Evolutionary conservation across 305 asterid genomes (phyloP).

Genomic region (Coffea humblotiana): DNA sequence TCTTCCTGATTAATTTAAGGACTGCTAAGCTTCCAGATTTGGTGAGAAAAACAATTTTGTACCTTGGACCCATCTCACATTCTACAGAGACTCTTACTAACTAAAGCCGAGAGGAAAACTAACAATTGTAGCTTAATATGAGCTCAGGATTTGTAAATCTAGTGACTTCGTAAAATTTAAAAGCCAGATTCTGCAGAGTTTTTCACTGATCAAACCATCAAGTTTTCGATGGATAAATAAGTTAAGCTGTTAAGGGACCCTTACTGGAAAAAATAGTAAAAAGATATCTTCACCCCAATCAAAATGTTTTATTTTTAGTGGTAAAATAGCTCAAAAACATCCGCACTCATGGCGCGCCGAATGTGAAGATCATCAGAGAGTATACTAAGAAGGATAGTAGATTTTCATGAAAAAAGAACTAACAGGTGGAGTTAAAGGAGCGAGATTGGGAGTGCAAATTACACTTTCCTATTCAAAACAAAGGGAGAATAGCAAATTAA

Average conservation of each 20-base stretch:
- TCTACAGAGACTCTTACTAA: background rate
- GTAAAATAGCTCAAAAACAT: background rate
- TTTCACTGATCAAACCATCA: background rate
- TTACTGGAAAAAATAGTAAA: too few species aligned
- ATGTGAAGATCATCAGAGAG: background rate
- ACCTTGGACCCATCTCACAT: background rate
- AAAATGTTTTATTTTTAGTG: background rate
- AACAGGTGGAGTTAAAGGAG: background rate
- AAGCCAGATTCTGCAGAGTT: background rate
- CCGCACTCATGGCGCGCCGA: background rate
- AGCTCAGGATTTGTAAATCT: background rate
- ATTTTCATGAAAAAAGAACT: background rate
- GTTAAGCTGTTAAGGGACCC: background rate
- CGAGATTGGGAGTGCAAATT: background rate
- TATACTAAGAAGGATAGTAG: background rate
- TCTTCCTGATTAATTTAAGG: background rate
- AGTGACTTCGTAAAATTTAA: background rate
- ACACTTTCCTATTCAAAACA: too few species aligned
- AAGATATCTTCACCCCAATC: background rate
- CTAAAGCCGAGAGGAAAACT: background rate
- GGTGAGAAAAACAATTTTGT: background rate
- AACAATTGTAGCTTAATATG: background rate
- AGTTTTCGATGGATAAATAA: background rate
- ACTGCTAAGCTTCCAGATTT: background rate
- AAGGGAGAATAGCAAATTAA: background rate